Evolutionary conservation across 106 monocot species (phyloP).

Genomic region (Acanthochlamys bracteata): DNA sequence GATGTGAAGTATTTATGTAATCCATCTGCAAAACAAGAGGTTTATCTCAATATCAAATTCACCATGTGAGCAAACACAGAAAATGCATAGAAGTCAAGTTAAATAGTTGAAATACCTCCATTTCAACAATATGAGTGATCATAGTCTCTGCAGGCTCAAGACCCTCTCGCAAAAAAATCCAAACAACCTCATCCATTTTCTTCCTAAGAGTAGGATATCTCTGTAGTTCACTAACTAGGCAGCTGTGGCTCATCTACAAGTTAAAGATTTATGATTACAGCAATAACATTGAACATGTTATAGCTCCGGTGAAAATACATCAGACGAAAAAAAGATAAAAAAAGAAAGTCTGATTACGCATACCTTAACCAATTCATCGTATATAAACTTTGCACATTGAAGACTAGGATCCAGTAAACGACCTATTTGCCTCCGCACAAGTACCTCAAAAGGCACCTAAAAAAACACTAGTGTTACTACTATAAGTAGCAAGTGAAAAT

Average conservation of each 20-base stretch:
- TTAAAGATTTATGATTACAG: background rate
- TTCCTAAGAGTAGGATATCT: slow-evolving; percentile 83
- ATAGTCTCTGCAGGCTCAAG: slow-evolving; percentile 92
- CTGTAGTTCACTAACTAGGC: slow-evolving; percentile 75
- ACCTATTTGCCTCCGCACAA: slow-evolving; percentile 89
- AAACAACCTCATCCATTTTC: slow-evolving; percentile 92
- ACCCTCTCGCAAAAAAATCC: slow-evolving; percentile 81
- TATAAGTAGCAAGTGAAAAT: background rate
- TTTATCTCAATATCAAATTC: background rate
- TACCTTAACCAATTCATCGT: slow-evolving; percentile 97
- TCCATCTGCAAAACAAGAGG: slow-evolving; percentile 54
- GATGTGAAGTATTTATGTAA: slow-evolving; percentile 94
- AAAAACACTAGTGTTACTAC: background rate
- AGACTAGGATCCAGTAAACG: slow-evolving; percentile 94
- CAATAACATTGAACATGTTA: background rate
- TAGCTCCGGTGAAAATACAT: background rate
- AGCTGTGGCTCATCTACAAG: slow-evolving; percentile 85
- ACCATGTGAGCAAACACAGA: background rate
- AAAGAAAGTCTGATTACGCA: background rate
- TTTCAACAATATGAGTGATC: slow-evolving; percentile 91
- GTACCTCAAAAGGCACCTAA: slow-evolving; percentile 98
- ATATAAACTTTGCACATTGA: slow-evolving; percentile 96
- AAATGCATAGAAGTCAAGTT: background rate
- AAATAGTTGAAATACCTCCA: slow-evolving; percentile 63
- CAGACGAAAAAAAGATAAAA: background rate